Evolutionary conservation across 2,329 filamentous ascomycete genomes (phyloP).

Genomic region (Colletotrichum siamense): DNA sequence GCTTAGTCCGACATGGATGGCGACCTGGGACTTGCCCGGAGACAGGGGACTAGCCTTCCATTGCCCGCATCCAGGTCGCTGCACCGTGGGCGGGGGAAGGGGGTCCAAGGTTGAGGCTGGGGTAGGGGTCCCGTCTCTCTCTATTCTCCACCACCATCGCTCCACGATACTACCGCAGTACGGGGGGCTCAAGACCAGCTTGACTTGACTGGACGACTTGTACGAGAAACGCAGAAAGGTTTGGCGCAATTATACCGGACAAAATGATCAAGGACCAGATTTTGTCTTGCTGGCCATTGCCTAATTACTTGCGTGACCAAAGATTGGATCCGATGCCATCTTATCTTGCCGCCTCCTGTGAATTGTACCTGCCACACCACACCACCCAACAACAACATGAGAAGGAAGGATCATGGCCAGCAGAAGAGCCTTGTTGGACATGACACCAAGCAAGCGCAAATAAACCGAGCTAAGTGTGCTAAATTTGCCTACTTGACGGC

Average conservation of each 20-base stretch:
- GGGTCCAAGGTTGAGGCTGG: neutral
- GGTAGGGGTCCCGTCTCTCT: neutral
- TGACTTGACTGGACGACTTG: constrained; percentile 5
- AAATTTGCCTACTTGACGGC: neutral
- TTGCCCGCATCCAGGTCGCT: neutral
- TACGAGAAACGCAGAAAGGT: constrained; percentile 14
- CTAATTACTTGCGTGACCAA: neutral
- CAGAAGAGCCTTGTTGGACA: neutral
- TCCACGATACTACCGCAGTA: neutral
- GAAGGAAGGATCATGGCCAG: neutral
- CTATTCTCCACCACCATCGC: neutral
- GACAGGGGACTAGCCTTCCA: neutral
- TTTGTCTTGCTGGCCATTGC: neutral
- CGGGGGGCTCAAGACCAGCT: neutral
- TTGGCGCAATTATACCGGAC: neutral
- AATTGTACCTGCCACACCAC: neutral
- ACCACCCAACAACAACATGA: neutral
- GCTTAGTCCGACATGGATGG: neutral
- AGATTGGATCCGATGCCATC: neutral
- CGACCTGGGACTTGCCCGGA: neutral
- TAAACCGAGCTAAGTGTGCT: neutral
- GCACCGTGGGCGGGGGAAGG: neutral
- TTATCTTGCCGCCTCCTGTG: neutral
- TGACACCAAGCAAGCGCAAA: neutral
- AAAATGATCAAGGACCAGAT: neutral